Base-by-base conservation (phyloP, 371 early-diverging fungal species). In the Mortierella polycephala region DNA sequence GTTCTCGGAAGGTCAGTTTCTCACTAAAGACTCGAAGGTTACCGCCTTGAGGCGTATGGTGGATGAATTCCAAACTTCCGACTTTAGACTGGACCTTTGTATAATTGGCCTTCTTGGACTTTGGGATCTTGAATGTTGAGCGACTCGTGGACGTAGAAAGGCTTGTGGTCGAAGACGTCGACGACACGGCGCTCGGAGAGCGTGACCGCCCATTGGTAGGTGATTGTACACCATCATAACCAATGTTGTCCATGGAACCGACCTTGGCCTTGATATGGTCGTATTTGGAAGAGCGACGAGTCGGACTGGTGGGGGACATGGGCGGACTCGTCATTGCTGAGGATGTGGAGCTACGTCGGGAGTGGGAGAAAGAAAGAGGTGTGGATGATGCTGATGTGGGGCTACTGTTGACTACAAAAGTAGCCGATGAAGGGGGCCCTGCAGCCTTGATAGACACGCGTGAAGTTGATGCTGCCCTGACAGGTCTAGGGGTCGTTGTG, bases 21-120 rank as follows among this genome's bases (percentile, higher is more conserved):
- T 79, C 79, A 52, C 66, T 72, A 56, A 72, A 79, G 51, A 79
- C 60, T 47, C 63, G 59, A 18, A 79, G 53, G 60, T 79, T 79
- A 16, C 79, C 79, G 21, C 79, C 79, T 16, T 72, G 73, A 3
- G 79, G 79, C 5, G 20, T 30, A 46, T 79, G 79, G 53, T 51
- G 41, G 51, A 60, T 30, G 59, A 54, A 55, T 1, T 79, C 79
- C 56, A 79, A 47, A 45, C 79, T 79, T 9, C 62, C 68, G 11
- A 79, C 73, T 44, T 79, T 79, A 59, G 79, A 69, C 5, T 42
- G 37, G 41, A 79, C 73, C 18, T 62, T 64, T 8, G 79, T 69
- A 20, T 72, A 79, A 55, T 79, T 73, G 20, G 67, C 61, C 64
- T 76, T 76, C 63, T 71, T 76, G 16, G 71, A 64, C 11, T 62